A percentile compares a stretch with the other conserved stretches of the same genome.
Conservation (phyloP, 768 basidiomycete genomes). For the Rhodosporidiobolus sp. region DNA sequence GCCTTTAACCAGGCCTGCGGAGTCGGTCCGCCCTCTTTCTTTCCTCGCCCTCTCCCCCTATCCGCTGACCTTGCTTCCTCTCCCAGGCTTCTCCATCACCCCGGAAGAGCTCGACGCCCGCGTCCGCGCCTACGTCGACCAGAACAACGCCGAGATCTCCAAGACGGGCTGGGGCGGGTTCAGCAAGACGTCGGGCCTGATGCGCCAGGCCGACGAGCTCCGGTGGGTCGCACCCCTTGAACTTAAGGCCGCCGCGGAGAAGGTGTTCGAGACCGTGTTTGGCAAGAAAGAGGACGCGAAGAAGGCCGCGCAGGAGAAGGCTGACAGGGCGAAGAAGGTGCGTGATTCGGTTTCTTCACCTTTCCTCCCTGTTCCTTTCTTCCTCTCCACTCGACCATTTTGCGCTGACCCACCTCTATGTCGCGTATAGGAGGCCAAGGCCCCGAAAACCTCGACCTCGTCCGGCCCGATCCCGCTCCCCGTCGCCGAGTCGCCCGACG, state of each 20-base stretch:
- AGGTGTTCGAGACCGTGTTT: conserved; percentile 63
- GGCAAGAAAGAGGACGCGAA: conserved; percentile 62
- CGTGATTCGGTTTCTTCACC: not conserved
- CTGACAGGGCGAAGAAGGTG: conserved; percentile 31
- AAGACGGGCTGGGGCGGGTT: conserved; percentile 70
- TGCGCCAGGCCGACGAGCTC: conserved; percentile 62
- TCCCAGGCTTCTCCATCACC: conserved; percentile 74
- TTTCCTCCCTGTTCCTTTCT: not conserved
- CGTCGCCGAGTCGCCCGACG: conserved; percentile 35
- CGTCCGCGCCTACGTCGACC: conserved; percentile 59
- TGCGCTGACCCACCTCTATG: too few species aligned
- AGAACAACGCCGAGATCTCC: conserved; percentile 53
- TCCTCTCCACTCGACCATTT: not conserved
- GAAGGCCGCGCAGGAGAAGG: conserved; percentile 40
- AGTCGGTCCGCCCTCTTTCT: conserved; percentile 62
- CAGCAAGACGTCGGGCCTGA: conserved; percentile 62
- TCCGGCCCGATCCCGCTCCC: conserved; percentile 16
- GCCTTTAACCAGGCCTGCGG: conserved; percentile 79
- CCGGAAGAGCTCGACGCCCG: conserved; percentile 60
- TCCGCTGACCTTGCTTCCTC: conserved; percentile 1
- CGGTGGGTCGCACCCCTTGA: conserved; percentile 83
- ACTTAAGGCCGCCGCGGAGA: conserved; percentile 75
- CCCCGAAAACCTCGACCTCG: conserved; percentile 30
- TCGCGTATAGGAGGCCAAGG: conserved; percentile 25
- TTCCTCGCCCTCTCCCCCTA: not conserved